A percentile compares a stretch with the other conserved stretches of the same genome.
phyloP scores from a whole-genome alignment of 2,329 filamentous ascomycete genomes.

The Xylaria sp. region DNA sequence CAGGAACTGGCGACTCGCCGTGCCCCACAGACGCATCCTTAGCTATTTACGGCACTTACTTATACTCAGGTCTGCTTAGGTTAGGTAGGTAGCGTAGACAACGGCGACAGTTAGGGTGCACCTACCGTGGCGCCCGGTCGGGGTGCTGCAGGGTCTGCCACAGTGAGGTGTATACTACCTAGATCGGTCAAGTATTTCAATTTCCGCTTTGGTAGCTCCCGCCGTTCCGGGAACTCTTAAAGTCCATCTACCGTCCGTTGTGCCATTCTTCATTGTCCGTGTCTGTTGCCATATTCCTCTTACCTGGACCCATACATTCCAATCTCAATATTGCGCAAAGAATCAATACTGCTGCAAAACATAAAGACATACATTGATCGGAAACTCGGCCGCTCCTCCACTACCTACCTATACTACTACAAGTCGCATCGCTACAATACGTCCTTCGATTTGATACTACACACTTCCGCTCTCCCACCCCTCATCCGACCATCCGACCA shows the following conservation, averaged over 20 bases:
- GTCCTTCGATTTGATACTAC: too few species aligned
- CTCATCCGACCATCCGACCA: conserved; percentile 37
- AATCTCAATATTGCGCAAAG: conserved; percentile 9
- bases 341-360: conserved; percentile 26
- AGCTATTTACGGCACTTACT: conserved; percentile 4
- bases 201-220: conserved; percentile 26
- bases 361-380: conserved; percentile 28
- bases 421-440: conserved; percentile 26
- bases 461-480: conserved; percentile 1
- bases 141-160: too few species aligned
- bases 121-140: neutral
- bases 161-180: neutral
- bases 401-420: conserved; percentile 9
- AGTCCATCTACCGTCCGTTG: conserved; percentile 1
- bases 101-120: neutral
- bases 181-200: conserved; percentile 6
- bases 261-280: conserved; percentile 13
- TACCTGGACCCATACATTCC: conserved; percentile 1
- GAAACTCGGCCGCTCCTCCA: neutral
- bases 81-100: neutral
- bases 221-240: conserved; percentile 24
- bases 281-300: conserved; percentile 7
- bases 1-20: conserved; percentile 15
- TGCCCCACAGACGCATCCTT: conserved; percentile 20
- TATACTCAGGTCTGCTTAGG: neutral